These are phyloP conservation scores for Zygosaccharomyces pseudorouxii DNA, from an alignment of 805 yeast species.

Conservation along the genomic window DNA sequence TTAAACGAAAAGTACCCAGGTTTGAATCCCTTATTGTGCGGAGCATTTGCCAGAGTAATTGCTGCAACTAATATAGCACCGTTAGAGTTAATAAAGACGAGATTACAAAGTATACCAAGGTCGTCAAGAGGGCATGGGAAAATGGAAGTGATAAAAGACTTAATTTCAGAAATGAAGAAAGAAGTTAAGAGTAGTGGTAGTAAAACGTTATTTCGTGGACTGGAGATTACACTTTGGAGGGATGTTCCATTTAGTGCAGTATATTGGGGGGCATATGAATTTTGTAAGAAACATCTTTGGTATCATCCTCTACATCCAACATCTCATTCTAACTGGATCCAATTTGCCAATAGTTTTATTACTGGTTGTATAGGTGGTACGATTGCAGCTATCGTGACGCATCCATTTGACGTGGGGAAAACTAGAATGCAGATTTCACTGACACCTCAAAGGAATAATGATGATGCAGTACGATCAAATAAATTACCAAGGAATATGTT, in stretches of 20 bases:
- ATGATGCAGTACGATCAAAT: not conserved
- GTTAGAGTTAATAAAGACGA: slow-evolving; percentile 76
- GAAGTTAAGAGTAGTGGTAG: slow-evolving; percentile 57
- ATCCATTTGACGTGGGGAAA: slow-evolving; percentile 97
- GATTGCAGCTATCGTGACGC: slow-evolving; percentile 79
- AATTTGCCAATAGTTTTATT: slow-evolving; percentile 61
- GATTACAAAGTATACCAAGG: slow-evolving; percentile 83
- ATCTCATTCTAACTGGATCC: slow-evolving; percentile 35
- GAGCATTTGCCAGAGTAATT: slow-evolving; percentile 72
- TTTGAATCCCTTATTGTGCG: slow-evolving; percentile 76
- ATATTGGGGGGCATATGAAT: slow-evolving; percentile 88
- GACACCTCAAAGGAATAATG: slow-evolving; percentile 12
- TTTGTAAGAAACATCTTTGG: slow-evolving; percentile 34
- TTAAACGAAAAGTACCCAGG: slow-evolving; percentile 36
- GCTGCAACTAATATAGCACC: slow-evolving; percentile 89
- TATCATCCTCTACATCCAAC: slow-evolving; percentile 3
- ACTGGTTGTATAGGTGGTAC: slow-evolving; percentile 84
- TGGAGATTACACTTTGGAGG: slow-evolving; percentile 87
- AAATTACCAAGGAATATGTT: slow-evolving; percentile 49
- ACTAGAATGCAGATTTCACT: slow-evolving; percentile 76
- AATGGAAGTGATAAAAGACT: slow-evolving; percentile 38
- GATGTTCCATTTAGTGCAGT: slow-evolving; percentile 96
- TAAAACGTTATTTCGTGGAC: slow-evolving; percentile 70
- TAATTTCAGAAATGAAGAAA: slow-evolving; percentile 48
- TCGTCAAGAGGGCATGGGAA: slow-evolving; percentile 28